These are phyloP conservation scores for Chondrus crispus DNA, from an alignment of 23 red algal species.

Conservation along the genomic window DNA sequence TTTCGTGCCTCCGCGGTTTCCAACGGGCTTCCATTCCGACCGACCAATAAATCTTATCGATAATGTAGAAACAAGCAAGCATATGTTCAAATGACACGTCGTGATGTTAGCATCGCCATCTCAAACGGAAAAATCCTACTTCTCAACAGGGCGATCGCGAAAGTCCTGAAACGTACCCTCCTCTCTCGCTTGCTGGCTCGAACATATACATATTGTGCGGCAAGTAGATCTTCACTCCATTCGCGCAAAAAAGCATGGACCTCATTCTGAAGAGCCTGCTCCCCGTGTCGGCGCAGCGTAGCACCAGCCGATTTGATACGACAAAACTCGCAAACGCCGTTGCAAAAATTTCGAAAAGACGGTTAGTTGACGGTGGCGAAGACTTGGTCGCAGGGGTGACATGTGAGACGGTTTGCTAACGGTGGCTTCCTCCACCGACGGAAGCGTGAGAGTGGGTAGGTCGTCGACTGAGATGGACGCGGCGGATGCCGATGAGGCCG, in stretches of 20 bases:
- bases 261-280: constrained; percentile 20
- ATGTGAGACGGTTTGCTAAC: too few species aligned
- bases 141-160: not conserved
- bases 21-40: constrained; percentile 24
- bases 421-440: too few species aligned
- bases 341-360: too few species aligned
- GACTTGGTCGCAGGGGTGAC: too few species aligned
- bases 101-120: too few species aligned
- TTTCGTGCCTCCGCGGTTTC: not conserved
- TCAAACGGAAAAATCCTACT: not conserved
- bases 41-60: constrained; percentile 21
- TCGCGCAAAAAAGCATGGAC: not conserved
- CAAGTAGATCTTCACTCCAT: not conserved
- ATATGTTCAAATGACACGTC: too few species aligned
- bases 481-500: not conserved
- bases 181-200: constrained; percentile 1
- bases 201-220: constrained; percentile 15
- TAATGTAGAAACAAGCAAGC: not conserved
- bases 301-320: constrained; percentile 36
- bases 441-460: too few species aligned
- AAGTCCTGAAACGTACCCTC: not conserved
- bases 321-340: not conserved
- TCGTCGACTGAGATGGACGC: too few species aligned
- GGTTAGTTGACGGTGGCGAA: too few species aligned
- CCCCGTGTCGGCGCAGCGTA: constrained; percentile 45